Evolutionary conservation across 257 asterid species (phyloP), one percentile per base, ranked within the genome.

Genomic region (Sherardia arvensis): DNA sequence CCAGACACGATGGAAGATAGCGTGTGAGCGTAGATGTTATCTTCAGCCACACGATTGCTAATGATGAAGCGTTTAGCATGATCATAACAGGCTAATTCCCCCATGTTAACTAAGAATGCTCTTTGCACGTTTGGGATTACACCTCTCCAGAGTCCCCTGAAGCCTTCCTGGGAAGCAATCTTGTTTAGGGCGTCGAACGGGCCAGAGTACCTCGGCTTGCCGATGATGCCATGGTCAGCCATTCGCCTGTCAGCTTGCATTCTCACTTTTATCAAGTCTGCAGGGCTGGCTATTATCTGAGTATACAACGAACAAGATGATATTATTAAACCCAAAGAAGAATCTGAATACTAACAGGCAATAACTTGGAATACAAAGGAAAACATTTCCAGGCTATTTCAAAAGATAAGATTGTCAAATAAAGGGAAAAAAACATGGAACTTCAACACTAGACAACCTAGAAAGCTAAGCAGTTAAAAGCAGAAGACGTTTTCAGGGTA

Each of bases 241-340:
- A 75, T 48, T 53, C 76, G 81, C 40, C 84, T 73, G 58, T 84
- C 95, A 26, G 95, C 98, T 78, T 91, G 94, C 95, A 91, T 86
- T 74, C 98, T 84, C 71, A 88, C 95, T 71, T 88, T 91, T 76
- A 91, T 73, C 59, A 91, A 95, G 68, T 91, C 98, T 55, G 94
- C 96, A 29, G 96, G 98, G 80, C 98, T 91, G 22, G 95, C 89
- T 70, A 91, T 84, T 49, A 87, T 74, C 97, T 91, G 81, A 61
- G 64, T 76, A 77, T 76, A 15, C 25, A 58, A 62, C 23, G 54
- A 64, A 33, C 20, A 55, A 67, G 38, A 71, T 18, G 36, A 1
- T 21, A 61, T 48, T 8, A 48, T n/a, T 36, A 26, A 43, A 53
- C 23, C n/a, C 47, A 27, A n/a, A 14, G 7, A 14, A 43, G 20